Evolutionary conservation across 2,329 filamentous ascomycete species (phyloP).

Genomic region (Talaromyces islandicus): DNA sequence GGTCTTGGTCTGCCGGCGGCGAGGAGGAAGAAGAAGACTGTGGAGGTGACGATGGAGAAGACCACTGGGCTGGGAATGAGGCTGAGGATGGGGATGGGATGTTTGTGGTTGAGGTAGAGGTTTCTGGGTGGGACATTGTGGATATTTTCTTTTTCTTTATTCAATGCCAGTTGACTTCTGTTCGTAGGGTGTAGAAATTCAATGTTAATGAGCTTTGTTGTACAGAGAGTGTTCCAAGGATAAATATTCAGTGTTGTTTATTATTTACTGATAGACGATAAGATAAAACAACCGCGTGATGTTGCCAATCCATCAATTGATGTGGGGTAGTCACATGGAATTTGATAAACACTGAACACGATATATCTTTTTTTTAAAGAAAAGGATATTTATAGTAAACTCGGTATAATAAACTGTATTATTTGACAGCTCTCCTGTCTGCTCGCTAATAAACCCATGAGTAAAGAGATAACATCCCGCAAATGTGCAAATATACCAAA

Average conservation of each 20-base stretch:
- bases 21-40: conserved; percentile 16
- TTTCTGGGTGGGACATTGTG: background rate
- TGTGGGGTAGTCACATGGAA: background rate
- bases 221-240: too few relatives aligned
- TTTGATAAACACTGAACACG: background rate
- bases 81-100: conserved; percentile 1
- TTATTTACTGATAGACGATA: background rate
- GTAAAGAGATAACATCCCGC: background rate
- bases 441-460: background rate
- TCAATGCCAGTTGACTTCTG: background rate
- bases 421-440: background rate
- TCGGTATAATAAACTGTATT: background rate
- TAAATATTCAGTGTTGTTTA: too few relatives aligned
- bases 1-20: background rate
- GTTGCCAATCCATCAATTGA: background rate
- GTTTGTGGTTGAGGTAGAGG: background rate
- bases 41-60: conserved; percentile 15
- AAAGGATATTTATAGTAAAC: background rate
- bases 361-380: background rate
- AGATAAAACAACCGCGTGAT: background rate
- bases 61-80: conserved; percentile 1
- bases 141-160: background rate
- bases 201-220: too few relatives aligned
- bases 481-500: background rate
- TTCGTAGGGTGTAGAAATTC: background rate